Percentiles rank a stretch among this genome's conserved stretches.
phyloP scores from a whole-genome alignment of 176 grass and related monocot genomes.

The Urochloa ruziziensis region DNA sequence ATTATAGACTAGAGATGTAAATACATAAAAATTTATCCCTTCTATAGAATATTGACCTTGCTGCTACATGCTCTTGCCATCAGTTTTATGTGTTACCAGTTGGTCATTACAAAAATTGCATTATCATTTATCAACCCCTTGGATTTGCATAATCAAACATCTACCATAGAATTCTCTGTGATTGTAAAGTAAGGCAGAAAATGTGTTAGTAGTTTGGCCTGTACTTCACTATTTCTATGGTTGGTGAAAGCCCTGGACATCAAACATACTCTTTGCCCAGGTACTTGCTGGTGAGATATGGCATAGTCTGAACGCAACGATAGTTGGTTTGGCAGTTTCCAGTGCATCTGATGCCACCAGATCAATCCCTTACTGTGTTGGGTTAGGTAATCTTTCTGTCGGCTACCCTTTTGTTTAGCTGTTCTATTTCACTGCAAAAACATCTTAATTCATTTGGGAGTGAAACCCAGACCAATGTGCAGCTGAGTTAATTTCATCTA shows the following conservation, averaged over 20 bases:
- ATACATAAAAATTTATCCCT: too few species aligned
- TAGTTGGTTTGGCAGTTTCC: conserved; percentile 67
- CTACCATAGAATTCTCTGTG: not conserved
- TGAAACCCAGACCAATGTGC: not conserved
- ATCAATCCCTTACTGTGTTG: conserved; percentile 59
- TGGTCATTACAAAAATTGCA: not conserved
- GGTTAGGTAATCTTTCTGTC: conserved; percentile 64
- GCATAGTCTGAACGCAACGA: conserved; percentile 76
- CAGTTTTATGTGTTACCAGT: not conserved
- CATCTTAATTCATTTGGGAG: not conserved
- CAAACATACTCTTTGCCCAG: conserved; percentile 38
- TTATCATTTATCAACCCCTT: not conserved
- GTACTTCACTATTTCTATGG: not conserved
- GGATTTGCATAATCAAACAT: not conserved
- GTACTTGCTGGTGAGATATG: conserved; percentile 71
- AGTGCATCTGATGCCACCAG: conserved; percentile 25
- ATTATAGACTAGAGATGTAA: not conserved
- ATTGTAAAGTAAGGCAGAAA: conserved; percentile 7
- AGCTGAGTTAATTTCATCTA: not conserved
- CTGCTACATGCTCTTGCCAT: not conserved
- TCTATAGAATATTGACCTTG: not conserved
- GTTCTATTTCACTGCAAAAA: not conserved
- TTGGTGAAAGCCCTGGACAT: not conserved
- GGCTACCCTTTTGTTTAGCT: not conserved
- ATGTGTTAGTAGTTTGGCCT: not conserved